phyloP scores from a whole-genome alignment of 2,329 filamentous ascomycete species.

The Neofusicoccum sp. region DNA sequence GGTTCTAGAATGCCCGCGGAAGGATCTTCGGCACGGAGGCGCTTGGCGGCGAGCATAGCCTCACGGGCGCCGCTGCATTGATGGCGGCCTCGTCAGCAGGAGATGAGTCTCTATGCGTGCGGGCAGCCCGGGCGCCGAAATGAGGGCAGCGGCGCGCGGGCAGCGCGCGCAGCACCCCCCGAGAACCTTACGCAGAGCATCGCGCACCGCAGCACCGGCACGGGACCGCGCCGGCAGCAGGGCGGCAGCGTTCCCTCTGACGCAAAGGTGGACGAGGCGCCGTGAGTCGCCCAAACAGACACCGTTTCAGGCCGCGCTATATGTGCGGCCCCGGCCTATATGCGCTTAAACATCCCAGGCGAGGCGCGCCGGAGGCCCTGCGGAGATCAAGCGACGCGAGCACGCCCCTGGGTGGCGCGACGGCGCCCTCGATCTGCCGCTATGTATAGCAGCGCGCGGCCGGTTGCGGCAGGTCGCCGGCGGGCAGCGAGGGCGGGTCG shows the following conservation, averaged over 20 bases:
- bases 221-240: slow-evolving; percentile 4
- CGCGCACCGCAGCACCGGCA: slow-evolving; percentile 14
- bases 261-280: slow-evolving; percentile 38
- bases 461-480: slow-evolving; percentile 1
- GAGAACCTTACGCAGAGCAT: slow-evolving; percentile 16
- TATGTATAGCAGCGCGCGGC: slow-evolving; percentile 13
- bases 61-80: slow-evolving; percentile 8
- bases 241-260: slow-evolving; percentile 22
- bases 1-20: slow-evolving; percentile 42
- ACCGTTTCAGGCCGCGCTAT: slow-evolving; percentile 40
- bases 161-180: background rate
- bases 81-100: slow-evolving; percentile 7
- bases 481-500: background rate
- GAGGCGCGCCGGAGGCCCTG: slow-evolving; percentile 17
- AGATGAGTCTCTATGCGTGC: slow-evolving; percentile 15
- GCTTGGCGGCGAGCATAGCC: slow-evolving; percentile 24
- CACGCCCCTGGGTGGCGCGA: slow-evolving; percentile 15
- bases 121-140: slow-evolving; percentile 1
- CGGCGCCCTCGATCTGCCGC: slow-evolving; percentile 3
- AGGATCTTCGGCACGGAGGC: slow-evolving; percentile 37
- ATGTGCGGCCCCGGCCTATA: slow-evolving; percentile 34
- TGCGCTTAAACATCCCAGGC: slow-evolving; percentile 35
- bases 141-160: background rate
- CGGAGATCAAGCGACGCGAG: slow-evolving; percentile 1
- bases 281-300: slow-evolving; percentile 37